A percentile compares a stretch with the other conserved stretches of the same genome.
These are phyloP conservation scores for Ustilago xerochloae DNA, from an alignment of 1,284 basidiomycete species.

Conservation along the genomic window DNA sequence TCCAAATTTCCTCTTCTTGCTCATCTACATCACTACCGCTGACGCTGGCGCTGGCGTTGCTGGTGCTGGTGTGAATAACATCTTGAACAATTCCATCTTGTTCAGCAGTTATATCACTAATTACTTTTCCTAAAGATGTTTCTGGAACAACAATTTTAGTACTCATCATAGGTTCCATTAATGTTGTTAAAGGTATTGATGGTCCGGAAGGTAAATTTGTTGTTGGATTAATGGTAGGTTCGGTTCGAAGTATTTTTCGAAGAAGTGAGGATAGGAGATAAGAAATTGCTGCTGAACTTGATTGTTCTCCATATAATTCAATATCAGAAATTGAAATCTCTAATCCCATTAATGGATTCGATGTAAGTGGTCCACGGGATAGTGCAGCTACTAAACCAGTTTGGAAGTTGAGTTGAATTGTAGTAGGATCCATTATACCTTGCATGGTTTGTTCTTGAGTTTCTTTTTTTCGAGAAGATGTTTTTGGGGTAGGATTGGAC, in stretches of 20 bases:
- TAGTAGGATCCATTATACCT: constrained; percentile 34
- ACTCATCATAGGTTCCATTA: constrained; percentile 67
- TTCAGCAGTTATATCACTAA: constrained; percentile 60
- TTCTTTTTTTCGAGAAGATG: too few species aligned
- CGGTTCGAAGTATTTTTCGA: constrained; percentile 45
- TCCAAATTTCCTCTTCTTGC: constrained; percentile 74
- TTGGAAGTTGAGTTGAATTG: constrained; percentile 30
- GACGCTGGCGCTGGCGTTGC: neutral
- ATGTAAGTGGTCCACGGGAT: constrained; percentile 60
- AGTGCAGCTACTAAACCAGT: constrained; percentile 52
- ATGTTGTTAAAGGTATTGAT: constrained; percentile 18
- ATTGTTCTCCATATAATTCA: constrained; percentile 52
- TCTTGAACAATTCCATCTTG: constrained; percentile 59
- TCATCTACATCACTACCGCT: constrained; percentile 60
- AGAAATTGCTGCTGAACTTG: constrained; percentile 49
- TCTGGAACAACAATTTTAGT: constrained; percentile 53
- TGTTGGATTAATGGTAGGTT: constrained; percentile 8
- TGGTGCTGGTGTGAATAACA: constrained; percentile 35
- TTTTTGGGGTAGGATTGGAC: constrained; percentile 1
- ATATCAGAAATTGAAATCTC: constrained; percentile 44
- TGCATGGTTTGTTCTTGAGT: neutral
- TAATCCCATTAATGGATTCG: constrained; percentile 56
- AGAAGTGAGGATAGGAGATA: constrained; percentile 46
- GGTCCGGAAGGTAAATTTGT: constrained; percentile 1
- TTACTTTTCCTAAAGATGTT: constrained; percentile 56